A percentile compares a stretch with the other conserved stretches of the same genome.
These are phyloP conservation scores for Penicillium goetzii DNA, from an alignment of 495 filamentous ascomycete genomes.

Conservation along the genomic window DNA sequence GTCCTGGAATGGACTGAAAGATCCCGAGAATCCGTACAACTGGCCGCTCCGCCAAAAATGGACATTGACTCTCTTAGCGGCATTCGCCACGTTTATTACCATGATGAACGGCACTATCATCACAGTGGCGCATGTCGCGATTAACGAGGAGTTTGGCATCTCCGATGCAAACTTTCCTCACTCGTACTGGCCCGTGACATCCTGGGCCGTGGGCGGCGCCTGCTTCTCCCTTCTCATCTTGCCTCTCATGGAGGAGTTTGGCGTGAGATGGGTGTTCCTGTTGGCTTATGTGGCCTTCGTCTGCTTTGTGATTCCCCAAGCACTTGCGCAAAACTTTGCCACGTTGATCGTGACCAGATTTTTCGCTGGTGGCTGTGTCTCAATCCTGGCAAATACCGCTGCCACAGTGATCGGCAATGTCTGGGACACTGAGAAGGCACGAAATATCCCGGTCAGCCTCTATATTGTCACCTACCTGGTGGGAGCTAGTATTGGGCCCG, in stretches of 20 bases:
- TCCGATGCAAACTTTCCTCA: constrained; percentile 53
- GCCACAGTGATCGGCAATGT: constrained; percentile 54
- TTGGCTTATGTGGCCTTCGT: constrained; percentile 48
- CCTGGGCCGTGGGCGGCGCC: constrained; percentile 55
- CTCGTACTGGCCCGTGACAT: constrained; percentile 55
- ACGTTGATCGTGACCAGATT: constrained; percentile 53
- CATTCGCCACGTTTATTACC: constrained; percentile 38
- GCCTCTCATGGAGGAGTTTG: constrained; percentile 57
- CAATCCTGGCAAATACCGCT: constrained; percentile 50
- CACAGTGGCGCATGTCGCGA: constrained; percentile 43
- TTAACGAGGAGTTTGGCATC: constrained; percentile 46
- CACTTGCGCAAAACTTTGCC: constrained; percentile 53
- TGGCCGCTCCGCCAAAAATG: constrained; percentile 57
- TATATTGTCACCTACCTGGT: constrained; percentile 49
- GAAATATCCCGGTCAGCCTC: constrained; percentile 51
- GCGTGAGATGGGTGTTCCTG: constrained; percentile 51
- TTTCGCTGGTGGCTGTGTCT: constrained; percentile 52
- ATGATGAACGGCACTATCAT: constrained; percentile 52
- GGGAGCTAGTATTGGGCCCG: constrained; percentile 52
- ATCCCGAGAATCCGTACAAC: constrained; percentile 63
- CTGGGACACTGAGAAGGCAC: constrained; percentile 42
- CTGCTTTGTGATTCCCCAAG: constrained; percentile 52
- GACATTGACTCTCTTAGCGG: constrained; percentile 32
- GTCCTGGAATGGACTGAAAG: constrained; percentile 55
- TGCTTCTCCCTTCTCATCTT: constrained; percentile 50